A percentile compares a stretch with the other conserved stretches of the same genome.
Evolutionary conservation across 768 basidiomycete genomes (phyloP).

Genomic region (Tylopilus balloui): DNA sequence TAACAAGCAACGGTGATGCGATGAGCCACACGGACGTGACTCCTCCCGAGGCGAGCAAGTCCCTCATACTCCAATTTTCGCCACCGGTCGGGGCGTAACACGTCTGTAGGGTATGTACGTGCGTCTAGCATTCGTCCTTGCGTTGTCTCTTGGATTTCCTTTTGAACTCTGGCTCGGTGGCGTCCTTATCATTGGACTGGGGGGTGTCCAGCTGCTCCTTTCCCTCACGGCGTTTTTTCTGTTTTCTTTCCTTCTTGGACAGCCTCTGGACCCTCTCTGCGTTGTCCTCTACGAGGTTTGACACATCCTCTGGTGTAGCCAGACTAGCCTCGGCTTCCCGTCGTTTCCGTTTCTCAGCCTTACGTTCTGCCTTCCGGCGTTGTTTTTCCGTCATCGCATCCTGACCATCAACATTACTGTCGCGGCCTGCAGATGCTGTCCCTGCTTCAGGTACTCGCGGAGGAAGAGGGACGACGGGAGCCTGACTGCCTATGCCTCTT

Average conservation of each 20-base stretch:
- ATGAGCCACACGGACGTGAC: too few relatives aligned
- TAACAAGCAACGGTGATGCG: too few relatives aligned
- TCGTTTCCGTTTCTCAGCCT: constrained; percentile 24
- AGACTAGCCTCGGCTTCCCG: constrained; percentile 3
- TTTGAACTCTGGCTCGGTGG: not conserved
- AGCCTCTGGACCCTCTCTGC: constrained; percentile 18
- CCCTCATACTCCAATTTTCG: too few relatives aligned
- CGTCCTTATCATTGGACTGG: not conserved
- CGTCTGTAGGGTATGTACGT: too few relatives aligned
- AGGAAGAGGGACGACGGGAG: not conserved
- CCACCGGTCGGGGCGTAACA: too few relatives aligned
- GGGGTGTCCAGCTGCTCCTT: constrained; percentile 4
- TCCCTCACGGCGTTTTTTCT: constrained; percentile 19
- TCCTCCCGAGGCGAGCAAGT: too few relatives aligned
- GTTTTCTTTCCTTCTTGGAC: constrained; percentile 27
- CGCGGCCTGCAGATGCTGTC: constrained; percentile 10
- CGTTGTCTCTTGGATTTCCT: constrained; percentile 8
- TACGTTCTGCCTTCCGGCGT: constrained; percentile 30
- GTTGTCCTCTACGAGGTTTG: constrained; percentile 4
- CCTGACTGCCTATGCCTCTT: constrained; percentile 13
- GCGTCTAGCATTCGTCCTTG: not conserved
- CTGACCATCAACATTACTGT: not conserved
- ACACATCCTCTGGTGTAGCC: not conserved
- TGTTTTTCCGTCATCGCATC: constrained; percentile 28
- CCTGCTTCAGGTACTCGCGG: not conserved